Conservation (phyloP, 2,329 filamentous ascomycete species). For the Boeremia exigua region DNA sequence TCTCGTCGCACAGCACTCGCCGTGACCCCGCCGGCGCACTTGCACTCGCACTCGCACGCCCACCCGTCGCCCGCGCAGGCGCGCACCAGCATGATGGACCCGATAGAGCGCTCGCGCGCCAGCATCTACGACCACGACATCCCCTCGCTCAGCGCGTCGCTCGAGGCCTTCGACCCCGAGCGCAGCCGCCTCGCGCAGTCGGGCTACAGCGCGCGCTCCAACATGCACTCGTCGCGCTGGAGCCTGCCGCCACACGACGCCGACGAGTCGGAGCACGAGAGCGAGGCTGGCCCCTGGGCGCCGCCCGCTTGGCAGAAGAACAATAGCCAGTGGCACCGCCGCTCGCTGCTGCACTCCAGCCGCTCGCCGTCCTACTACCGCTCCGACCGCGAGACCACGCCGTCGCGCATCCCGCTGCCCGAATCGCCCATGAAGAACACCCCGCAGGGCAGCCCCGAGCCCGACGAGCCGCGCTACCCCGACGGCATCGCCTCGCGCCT, state of each 20-base stretch:
- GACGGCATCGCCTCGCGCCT: constrained; percentile 45
- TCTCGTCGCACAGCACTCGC: too few species aligned
- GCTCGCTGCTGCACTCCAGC: constrained; percentile 54
- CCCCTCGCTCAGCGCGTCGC: constrained; percentile 47
- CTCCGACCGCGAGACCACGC: constrained; percentile 57
- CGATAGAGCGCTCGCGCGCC: constrained; percentile 43
- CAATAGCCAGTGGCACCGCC: constrained; percentile 65
- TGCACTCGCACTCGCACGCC: too few species aligned
- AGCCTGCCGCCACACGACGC: constrained; percentile 48
- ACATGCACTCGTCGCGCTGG: constrained; percentile 62
- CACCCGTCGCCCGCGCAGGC: too few species aligned
- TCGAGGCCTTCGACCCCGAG: constrained; percentile 49
- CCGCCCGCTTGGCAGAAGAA: constrained; percentile 68
- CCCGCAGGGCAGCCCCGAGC: constrained; percentile 60
- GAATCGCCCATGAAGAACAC: constrained; percentile 64
- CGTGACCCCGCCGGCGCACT: too few species aligned
- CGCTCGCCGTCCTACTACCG: constrained; percentile 67
- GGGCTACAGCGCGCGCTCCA: constrained; percentile 61
- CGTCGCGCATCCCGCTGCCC: constrained; percentile 66
- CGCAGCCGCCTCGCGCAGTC: constrained; percentile 40
- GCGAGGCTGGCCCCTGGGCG: constrained; percentile 64
- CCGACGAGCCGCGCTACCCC: constrained; percentile 42
- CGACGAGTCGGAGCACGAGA: constrained; percentile 53
- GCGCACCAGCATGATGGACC: too few species aligned
- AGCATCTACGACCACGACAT: constrained; percentile 47